Base-by-base conservation (phyloP, 129 eudicot species). In the Solidago caesia region DNA sequence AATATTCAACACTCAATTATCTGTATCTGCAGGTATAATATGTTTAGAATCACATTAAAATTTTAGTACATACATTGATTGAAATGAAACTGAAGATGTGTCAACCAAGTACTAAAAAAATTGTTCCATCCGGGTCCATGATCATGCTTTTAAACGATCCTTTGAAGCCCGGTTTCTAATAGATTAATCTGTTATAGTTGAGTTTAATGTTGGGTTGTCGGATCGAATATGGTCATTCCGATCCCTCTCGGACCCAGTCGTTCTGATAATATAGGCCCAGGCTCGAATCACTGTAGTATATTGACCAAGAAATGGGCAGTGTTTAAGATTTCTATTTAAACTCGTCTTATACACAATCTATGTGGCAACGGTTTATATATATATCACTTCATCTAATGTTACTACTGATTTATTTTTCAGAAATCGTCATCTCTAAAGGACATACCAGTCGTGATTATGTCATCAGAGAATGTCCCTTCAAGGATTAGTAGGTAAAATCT, bases 391-490 rank as follows among this genome's bases (percentile, higher is more conserved):
- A 59, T 8, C 5, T 29, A 55, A 49, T 70, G 3, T 33, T 25
- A 13, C 3, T 21, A 2, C 71, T 78, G 53, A 42, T 6, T 70
- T 66, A 46, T 27, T 67, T 60, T 77, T 53, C 89, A 92, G 97
- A 91, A 89, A 78, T 92, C 97, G 43, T 80, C 98, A 45, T 76
- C 87, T 51, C 72, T 89, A 48, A 92, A 83, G 67, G 77, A 89
- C 74, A 89, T 92, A 84, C 98, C 98, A 2, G 98, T 92, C 10
- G 96, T 92, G 48, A 92, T 92, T 44, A 92, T 92, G 98, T 92
- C 98, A 46, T 92, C 98, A n/a, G 98, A 92, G 75, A 86, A 92
- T 70, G 92, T 87, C 12, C 96, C 96, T 64, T 87, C 98, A 68
- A 92, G 98, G 78, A 89, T 92, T 77, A 88, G 67, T 72, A 92